These are phyloP conservation scores for Naematelia aurantialba DNA, from an alignment of 768 basidiomycete genomes.

Conservation along the genomic window DNA sequence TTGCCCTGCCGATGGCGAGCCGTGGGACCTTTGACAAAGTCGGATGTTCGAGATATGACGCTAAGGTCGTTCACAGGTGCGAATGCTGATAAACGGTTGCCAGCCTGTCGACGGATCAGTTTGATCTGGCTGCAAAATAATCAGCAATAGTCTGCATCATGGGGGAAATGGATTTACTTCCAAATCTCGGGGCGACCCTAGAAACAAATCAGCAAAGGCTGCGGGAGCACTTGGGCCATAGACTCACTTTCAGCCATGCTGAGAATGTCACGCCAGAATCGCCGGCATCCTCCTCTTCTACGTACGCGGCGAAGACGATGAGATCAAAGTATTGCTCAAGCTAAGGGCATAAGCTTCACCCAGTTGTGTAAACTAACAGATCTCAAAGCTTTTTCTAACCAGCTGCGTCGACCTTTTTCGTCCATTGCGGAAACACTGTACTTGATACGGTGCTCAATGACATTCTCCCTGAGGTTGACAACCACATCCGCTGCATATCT, in stretches of 20 bases:
- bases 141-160: neutral
- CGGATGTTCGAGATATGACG: slow-evolving; percentile 43
- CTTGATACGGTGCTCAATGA: slow-evolving; percentile 73
- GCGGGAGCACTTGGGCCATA: neutral
- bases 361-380: slow-evolving; percentile 22
- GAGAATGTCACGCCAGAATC: slow-evolving; percentile 68
- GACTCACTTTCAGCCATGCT: slow-evolving; percentile 73
- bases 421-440: slow-evolving; percentile 79
- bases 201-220: neutral
- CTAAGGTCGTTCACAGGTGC: slow-evolving; percentile 86
- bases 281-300: slow-evolving; percentile 59
- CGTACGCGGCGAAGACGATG: slow-evolving; percentile 86
- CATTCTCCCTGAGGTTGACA: slow-evolving; percentile 82
- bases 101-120: slow-evolving; percentile 75
- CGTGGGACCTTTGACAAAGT: slow-evolving; percentile 50
- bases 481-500: slow-evolving; percentile 73
- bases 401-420: slow-evolving; percentile 55
- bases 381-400: slow-evolving; percentile 35
- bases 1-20: slow-evolving; percentile 60
- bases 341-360: slow-evolving; percentile 18
- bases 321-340: slow-evolving; percentile 69
- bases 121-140: slow-evolving; percentile 65
- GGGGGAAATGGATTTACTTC: slow-evolving; percentile 61
- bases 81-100: slow-evolving; percentile 82
- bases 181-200: slow-evolving; percentile 82